Evolutionary conservation across 192 early-diverging fungal genomes (phyloP).

Genomic region (Coemansia sp.): DNA sequence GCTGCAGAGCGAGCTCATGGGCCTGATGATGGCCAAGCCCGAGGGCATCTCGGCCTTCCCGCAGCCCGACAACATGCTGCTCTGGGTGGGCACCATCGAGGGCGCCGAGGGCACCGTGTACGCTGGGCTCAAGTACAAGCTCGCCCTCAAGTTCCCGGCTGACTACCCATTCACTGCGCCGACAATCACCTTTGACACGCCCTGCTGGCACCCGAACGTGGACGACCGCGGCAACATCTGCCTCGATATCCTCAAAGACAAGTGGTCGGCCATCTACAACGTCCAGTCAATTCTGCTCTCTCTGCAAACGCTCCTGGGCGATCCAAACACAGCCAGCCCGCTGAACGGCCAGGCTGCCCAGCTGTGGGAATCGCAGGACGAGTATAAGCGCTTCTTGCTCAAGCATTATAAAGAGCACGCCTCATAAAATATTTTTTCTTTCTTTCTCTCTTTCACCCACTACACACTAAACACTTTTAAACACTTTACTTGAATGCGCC

Average conservation of each 20-base stretch:
- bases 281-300: conserved; percentile 93
- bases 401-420: conserved; percentile 50
- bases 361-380: conserved; percentile 63
- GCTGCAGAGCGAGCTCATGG: conserved; percentile 62
- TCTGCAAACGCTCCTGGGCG: conserved; percentile 89
- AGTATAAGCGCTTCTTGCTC: conserved; percentile 48
- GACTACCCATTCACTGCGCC: conserved; percentile 92
- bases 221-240: conserved; percentile 91
- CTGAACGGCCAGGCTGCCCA: conserved; percentile 95
- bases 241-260: conserved; percentile 89
- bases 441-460: background rate
- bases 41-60: conserved; percentile 69
- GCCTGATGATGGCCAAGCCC: conserved; percentile 62
- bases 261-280: conserved; percentile 96
- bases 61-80: conserved; percentile 58
- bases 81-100: conserved; percentile 87
- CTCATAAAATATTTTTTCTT: background rate
- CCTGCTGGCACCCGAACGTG: conserved; percentile 96
- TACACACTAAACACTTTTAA: background rate
- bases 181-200: conserved; percentile 80
- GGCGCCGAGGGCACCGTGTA: conserved; percentile 90
- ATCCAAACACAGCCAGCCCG: conserved; percentile 90
- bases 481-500: background rate
- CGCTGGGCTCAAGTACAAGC: conserved; percentile 92
- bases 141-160: conserved; percentile 64